Conservation (phyloP, 2,329 filamentous ascomycete species). For the Aspergillus sp. region DNA sequence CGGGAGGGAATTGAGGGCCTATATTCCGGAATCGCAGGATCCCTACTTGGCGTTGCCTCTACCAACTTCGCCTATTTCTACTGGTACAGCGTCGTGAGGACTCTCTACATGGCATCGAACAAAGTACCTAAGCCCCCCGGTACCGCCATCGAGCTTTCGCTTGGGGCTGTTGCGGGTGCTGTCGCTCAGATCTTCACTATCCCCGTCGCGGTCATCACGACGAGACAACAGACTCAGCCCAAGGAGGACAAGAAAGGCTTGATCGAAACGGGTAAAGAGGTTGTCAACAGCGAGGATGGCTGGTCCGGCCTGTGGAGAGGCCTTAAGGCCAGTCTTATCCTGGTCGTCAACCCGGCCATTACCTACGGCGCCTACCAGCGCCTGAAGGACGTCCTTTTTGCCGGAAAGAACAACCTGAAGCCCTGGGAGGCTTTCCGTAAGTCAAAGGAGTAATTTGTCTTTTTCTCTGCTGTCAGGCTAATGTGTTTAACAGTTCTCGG, state of each 20-base stretch:
- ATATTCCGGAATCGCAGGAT: conserved; percentile 84
- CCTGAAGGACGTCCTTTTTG: conserved; percentile 74
- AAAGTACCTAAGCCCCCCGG: conserved; percentile 65
- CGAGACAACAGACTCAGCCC: conserved; percentile 88
- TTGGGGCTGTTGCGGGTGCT: conserved; percentile 86
- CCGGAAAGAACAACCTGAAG: conserved; percentile 70
- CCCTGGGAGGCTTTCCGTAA: conserved; percentile 89
- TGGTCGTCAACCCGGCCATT: conserved; percentile 95
- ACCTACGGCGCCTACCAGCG: conserved; percentile 97
- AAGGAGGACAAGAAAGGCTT: conserved; percentile 83
- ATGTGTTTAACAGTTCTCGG: conserved; percentile 66
- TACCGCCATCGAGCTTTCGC: conserved; percentile 75
- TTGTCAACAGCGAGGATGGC: conserved; percentile 87
- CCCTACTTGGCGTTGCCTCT: conserved; percentile 86
- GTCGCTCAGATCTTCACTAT: conserved; percentile 95
- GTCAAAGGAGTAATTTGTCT: conserved; percentile 38
- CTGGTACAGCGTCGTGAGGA: conserved; percentile 90
- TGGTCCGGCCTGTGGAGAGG: conserved; percentile 89
- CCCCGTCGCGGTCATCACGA: conserved; percentile 91
- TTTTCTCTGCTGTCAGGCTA: conserved; percentile 4
- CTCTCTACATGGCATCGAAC: conserved; percentile 66
- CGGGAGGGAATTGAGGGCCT: conserved; percentile 79
- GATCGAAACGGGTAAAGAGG: conserved; percentile 82
- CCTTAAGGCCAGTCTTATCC: conserved; percentile 89
- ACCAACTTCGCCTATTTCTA: conserved; percentile 99